phyloP scores from a whole-genome alignment of 75 land plant species.

The Ceratopteris richardii region DNA sequence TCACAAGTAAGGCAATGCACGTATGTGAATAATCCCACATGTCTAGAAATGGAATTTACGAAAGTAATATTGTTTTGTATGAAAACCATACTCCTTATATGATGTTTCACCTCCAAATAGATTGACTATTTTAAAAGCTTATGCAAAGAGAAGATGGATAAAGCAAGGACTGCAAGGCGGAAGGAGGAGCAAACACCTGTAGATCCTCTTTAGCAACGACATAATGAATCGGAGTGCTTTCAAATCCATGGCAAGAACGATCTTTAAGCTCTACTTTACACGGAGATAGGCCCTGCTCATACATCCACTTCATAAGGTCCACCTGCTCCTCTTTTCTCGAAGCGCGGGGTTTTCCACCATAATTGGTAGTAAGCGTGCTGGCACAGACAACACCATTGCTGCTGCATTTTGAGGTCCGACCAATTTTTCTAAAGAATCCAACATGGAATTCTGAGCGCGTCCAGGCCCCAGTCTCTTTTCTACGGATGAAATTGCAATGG shows the following conservation, averaged over 20 bases:
- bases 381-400: neutral
- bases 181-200: too few species aligned
- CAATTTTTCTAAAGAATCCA: neutral
- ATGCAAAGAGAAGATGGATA: too few species aligned
- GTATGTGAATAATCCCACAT: too few species aligned
- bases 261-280: slow-evolving; percentile 77
- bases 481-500: neutral
- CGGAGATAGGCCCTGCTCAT: slow-evolving; percentile 68
- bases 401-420: neutral
- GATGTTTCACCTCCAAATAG: too few species aligned
- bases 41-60: too few species aligned
- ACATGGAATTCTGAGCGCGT: neutral
- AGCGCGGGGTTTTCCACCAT: neutral
- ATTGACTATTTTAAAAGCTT: too few species aligned
- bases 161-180: too few species aligned
- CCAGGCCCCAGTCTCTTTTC: neutral
- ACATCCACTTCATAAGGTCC: slow-evolving; percentile 90
- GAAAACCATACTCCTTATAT: too few species aligned
- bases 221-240: slow-evolving; percentile 62
- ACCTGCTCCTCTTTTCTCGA: slow-evolving; percentile 14
- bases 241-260: slow-evolving; percentile 33
- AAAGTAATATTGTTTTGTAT: too few species aligned
- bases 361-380: neutral
- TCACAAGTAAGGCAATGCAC: too few species aligned
- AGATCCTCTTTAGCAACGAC: slow-evolving; percentile 92